Evolutionary conservation across 139 green algal genomes (phyloP).

Genomic region (Nannochloris sp.): DNA sequence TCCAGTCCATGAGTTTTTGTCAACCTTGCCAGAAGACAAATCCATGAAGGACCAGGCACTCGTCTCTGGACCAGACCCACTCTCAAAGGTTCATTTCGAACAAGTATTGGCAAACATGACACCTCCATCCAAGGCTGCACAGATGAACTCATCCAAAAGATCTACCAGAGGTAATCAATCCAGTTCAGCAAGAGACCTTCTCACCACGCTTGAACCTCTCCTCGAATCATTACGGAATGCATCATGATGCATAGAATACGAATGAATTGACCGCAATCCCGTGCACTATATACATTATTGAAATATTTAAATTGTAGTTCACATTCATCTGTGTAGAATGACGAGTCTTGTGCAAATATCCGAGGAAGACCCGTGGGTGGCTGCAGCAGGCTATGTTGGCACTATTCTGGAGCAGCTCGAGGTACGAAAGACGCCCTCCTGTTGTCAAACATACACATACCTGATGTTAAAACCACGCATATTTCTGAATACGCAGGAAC

Average conservation of each 20-base stretch:
- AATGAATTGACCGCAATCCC: too few species aligned
- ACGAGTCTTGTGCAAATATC: conserved; percentile 38
- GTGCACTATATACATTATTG: too few species aligned
- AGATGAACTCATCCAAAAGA: conserved; percentile 1
- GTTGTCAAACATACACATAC: not conserved
- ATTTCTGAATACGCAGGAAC: not conserved
- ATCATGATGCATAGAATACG: too few species aligned
- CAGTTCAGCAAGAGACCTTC: too few species aligned
- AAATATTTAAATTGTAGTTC: too few species aligned
- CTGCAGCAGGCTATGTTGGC: conserved; percentile 24
- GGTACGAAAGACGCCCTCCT: conserved; percentile 9
- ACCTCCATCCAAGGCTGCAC: conserved; percentile 22
- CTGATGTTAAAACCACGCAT: not conserved
- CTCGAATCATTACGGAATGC: too few species aligned
- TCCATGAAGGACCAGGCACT: not conserved
- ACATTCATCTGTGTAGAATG: not conserved
- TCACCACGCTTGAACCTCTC: too few species aligned
- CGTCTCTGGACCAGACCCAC: not conserved
- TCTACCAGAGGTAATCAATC: too few species aligned
- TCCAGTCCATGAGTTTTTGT: conserved; percentile 39
- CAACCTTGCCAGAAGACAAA: not conserved
- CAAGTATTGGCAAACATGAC: conserved; percentile 18
- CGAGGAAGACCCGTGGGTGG: conserved; percentile 41
- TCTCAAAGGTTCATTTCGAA: conserved; percentile 21
- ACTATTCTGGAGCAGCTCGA: conserved; percentile 26